Evolutionary conservation across 129 eudicot species (phyloP), one percentile per base, ranked within the genome.

Genomic region (Chrysanthemum makinoi): DNA sequence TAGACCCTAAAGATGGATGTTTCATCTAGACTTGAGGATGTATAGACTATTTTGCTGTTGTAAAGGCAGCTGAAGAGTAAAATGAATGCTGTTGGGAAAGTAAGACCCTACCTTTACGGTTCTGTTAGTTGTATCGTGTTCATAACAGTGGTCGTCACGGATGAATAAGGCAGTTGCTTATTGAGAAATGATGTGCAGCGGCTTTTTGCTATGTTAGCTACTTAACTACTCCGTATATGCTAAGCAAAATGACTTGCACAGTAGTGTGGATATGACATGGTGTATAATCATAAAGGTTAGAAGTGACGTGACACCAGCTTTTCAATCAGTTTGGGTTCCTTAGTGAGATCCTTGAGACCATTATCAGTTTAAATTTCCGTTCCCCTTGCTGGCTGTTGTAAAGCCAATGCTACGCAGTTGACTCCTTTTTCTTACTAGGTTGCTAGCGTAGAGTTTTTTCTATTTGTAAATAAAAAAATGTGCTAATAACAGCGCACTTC

Each of bases 231-330:
- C n/a, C n/a, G n/a, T n/a, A 13, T 46, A 10, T 62, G 22, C n/a
- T 7, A 5, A 50, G 63, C 52, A 63, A 48, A 50, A 43, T 58
- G 46, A 46, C 17, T 28, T 3, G 15, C 9, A 26, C 30, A 5
- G 18, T 24, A 71, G 75, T 57, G 75, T 63, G 35, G 55, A 65
- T 2, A 12, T 14, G 4, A 6, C 35, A 30, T 6, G 5, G 62
- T 51, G 35, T 30, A 50, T 61, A 8, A 50, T 49, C 43, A 4
- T 13, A 11, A 17, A 19, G 16, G 33, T 44, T 16, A 46, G 18
- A 65, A 59, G n/a, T n/a, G n/a, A 65, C 49, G 49, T 7, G 28
- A 46, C 66, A 35, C 17, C 22, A 20, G 67, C 44, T 43, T 71
- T 72, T 13, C 12, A 7, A 30, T 14, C 35, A 35, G 4, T 70